These are phyloP conservation scores for Mixia osmundae DNA, from an alignment of 1,284 basidiomycete genomes.

Conservation along the genomic window DNA sequence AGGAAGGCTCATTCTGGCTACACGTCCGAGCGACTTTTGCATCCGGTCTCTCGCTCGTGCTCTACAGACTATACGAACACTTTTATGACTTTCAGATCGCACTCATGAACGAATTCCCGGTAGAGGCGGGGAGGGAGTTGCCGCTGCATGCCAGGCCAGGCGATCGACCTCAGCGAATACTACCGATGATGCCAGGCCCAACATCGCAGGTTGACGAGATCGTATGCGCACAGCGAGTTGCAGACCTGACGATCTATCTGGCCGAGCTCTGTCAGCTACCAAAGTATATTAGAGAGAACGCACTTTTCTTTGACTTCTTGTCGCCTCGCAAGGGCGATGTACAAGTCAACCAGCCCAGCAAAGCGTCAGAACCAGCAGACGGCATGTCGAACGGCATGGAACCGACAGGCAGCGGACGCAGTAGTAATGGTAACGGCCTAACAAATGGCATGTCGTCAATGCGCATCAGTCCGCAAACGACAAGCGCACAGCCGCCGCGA, in stretches of 20 bases:
- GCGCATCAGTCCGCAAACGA: constrained; percentile 1
- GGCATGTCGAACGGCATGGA: no score
- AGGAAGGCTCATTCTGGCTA: constrained; percentile 95
- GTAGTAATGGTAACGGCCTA: no score
- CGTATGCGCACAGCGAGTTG: constrained; percentile 54
- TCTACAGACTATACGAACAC: constrained; percentile 91
- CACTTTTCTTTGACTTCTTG: constrained; percentile 62
- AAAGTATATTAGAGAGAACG: constrained; percentile 57
- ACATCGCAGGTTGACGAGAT: constrained; percentile 59
- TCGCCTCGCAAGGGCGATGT: constrained; percentile 70
- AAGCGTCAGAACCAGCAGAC: no score
- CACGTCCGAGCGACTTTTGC: constrained; percentile 66
- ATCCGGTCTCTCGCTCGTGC: constrained; percentile 44
- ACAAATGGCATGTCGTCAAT: no score
- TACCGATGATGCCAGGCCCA: constrained; percentile 93
- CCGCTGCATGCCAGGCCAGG: constrained; percentile 18
- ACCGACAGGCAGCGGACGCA: no score
- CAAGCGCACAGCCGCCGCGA: constrained; percentile 2
- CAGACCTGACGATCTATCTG: constrained; percentile 74
- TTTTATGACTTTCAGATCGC: constrained; percentile 94
- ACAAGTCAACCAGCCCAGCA: constrained; percentile 20
- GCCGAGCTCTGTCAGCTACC: constrained; percentile 43
- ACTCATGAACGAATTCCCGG: constrained; percentile 61
- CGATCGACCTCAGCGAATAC: constrained; percentile 35
- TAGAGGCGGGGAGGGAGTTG: constrained; percentile 50